These are phyloP conservation scores for Aspergillus sclerotialis DNA, from an alignment of 2,329 filamentous ascomycete genomes.

Conservation along the genomic window DNA sequence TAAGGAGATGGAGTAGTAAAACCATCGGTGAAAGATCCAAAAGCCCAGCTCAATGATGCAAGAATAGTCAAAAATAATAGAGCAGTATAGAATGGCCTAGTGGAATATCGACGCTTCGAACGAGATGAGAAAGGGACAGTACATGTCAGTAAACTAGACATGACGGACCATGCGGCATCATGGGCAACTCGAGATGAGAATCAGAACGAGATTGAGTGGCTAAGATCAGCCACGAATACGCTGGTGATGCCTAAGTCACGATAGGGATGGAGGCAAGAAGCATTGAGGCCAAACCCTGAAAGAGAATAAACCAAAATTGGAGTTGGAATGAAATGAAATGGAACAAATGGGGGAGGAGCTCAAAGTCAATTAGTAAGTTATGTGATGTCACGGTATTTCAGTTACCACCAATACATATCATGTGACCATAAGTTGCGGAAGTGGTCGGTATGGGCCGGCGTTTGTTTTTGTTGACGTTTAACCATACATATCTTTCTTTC, in stretches of 20 bases:
- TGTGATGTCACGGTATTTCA: neutral
- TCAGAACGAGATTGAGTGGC: too few species aligned
- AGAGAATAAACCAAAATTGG: too few species aligned
- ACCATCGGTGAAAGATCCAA: constrained; percentile 7
- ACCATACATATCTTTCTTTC: too few species aligned
- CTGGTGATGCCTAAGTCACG: too few species aligned
- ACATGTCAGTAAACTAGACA: constrained; percentile 16
- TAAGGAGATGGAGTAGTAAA: constrained; percentile 1
- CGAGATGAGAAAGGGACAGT: constrained; percentile 14
- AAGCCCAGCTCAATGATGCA: constrained; percentile 22
- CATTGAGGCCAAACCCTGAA: too few species aligned
- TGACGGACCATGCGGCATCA: constrained; percentile 22
- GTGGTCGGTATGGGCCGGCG: constrained; percentile 18
- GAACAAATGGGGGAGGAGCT: too few species aligned
- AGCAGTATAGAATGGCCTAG: constrained; percentile 41
- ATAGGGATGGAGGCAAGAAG: too few species aligned
- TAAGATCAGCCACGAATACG: neutral
- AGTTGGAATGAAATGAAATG: too few species aligned
- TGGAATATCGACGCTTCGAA: constrained; percentile 31
- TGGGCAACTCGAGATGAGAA: too few species aligned
- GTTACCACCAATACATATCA: neutral
- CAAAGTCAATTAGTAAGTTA: too few species aligned
- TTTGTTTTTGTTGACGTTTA: constrained; percentile 38
- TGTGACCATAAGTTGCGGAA: constrained; percentile 7
- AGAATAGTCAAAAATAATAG: constrained; percentile 32